Evolutionary conservation across 2,329 filamentous ascomycete species (phyloP), one percentile per base, ranked within the genome.

Genomic region (Ramularia endophylla): DNA sequence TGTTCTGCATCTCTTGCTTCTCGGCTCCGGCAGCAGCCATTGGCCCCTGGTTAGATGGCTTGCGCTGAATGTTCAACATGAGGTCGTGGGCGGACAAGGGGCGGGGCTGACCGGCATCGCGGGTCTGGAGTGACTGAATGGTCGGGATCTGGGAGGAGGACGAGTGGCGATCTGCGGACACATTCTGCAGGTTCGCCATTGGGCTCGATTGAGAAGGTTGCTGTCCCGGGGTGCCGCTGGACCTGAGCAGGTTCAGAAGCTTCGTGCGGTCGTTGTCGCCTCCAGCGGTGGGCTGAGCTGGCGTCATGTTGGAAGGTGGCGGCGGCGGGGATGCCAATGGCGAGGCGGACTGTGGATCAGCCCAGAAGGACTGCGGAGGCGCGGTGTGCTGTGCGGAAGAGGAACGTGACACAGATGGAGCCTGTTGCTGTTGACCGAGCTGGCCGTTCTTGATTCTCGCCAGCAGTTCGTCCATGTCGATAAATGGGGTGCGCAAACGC

Each of bases 191-290:
- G n/a, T 57, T 59, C 19, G 61, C 52, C 54, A 64, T 60, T 47
- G 53, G 63, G 51, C 59, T 62, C 50, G 49, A 44, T 38, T 29
- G 47, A 30, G 57, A 58, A 35, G 63, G 62, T 27, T 47, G 44
- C 38, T 45, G 50, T 18, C 47, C 43, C 15, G 54, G 13, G 52
- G 69, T 63, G 51, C 75, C 69, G 47, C 74, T 80, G 64, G 81
- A 83, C 61, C 80, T 80, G 48, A 85, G 69, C 46, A 85, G 63
- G 55, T 76, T 83, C 44, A 85, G 69, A 50, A 85, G 62, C 48
- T 58, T 60, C 28, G 60, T 53, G 11, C 59, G 52, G 46, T 52
- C 61, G 44, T 59, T 61, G 25, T 56, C 53, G 56, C 61, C 65
- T 62, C 66, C 66, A 20, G 32, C 20, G 32, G 17, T 17, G 17